Evolutionary conservation across 176 grass and related monocot genomes (phyloP), one percentile per base, ranked within the genome.

Genomic region (Musa schizocarpa): DNA sequence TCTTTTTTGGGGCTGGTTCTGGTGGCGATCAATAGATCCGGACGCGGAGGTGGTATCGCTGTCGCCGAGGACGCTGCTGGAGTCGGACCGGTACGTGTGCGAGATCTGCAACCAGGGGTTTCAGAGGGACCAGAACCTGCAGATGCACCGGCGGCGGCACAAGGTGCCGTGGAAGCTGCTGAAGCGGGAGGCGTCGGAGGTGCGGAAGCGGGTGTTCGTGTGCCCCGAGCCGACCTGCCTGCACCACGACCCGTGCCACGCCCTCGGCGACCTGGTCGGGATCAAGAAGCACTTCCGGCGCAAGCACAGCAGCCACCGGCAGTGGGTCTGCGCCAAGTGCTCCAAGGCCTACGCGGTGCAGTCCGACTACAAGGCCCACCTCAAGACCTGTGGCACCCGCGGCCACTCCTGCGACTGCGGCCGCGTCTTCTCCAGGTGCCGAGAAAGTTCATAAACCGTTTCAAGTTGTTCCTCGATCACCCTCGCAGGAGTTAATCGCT

Each of bases 271-370:
- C 77, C 68, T 85, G 63, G 86, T 80, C 86, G 94, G 86, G 23
- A 91, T 98, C 88, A 98, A 88, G 90, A 91, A 89, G 78, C 94
- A 98, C 84, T 98, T 89, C 81, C 84, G 86, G 29, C 85, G 94
- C n/a, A 89, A 93, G 86, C 94, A 98, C 86, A 89, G 86, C 81
- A 84, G 57, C 75, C 82, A 89, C 78, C 83, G 90, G 21, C 88
- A 89, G 84, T 93, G 90, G 94, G 84, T 82, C 13, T 98, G 94
- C 77, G 68, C 68, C 1, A 78, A 82, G n/a, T 98, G 94, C 86
- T 83, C 85, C 77, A 93, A 87, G 90, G 88, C 86, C 68, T 98
- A 91, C 76, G 94, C 94, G 77, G 94, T 98, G 22, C 94, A 86
- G 77, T 89, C 82, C 67, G 94, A 98, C 84, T 93, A 91, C 80